These are phyloP conservation scores for Solanum bukasovii DNA, from an alignment of 257 asterid species.

Conservation along the genomic window DNA sequence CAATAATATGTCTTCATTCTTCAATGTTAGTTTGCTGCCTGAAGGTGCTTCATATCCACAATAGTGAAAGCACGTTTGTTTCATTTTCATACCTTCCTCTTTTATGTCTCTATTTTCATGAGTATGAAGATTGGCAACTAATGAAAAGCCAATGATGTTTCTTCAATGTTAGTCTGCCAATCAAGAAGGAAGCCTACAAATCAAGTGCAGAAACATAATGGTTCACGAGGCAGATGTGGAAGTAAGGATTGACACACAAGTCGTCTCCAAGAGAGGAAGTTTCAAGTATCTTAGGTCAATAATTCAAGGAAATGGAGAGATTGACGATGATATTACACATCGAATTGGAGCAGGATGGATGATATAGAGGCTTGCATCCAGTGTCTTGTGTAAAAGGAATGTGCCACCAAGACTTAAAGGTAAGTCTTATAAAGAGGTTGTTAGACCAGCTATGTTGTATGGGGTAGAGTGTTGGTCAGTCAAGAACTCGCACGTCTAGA, in stretches of 20 bases:
- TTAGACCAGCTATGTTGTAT: not conserved
- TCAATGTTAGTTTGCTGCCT: not conserved
- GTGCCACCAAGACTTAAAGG: not conserved
- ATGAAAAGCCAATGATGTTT: not conserved
- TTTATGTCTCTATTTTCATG: not conserved
- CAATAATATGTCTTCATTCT: not conserved
- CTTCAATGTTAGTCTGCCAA: not conserved
- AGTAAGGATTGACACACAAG: not conserved
- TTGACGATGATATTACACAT: not conserved
- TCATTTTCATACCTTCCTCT: not conserved
- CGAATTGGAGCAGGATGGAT: not conserved
- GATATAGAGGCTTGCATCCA: not conserved
- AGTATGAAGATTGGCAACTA: not conserved
- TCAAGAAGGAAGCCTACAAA: not conserved
- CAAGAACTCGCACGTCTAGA: not conserved
- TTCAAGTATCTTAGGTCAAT: not conserved
- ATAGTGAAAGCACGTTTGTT: not conserved
- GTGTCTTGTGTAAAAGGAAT: not conserved
- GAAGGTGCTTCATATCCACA: not conserved
- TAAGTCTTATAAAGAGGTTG: not conserved
- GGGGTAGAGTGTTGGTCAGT: not conserved
- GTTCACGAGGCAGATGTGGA: not conserved
- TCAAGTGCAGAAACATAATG: not conserved
- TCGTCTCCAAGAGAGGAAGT: not conserved
- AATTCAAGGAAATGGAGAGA: not conserved